phyloP scores from a whole-genome alignment of 176 grass and related monocot genomes.

The Oryza australiensis region DNA sequence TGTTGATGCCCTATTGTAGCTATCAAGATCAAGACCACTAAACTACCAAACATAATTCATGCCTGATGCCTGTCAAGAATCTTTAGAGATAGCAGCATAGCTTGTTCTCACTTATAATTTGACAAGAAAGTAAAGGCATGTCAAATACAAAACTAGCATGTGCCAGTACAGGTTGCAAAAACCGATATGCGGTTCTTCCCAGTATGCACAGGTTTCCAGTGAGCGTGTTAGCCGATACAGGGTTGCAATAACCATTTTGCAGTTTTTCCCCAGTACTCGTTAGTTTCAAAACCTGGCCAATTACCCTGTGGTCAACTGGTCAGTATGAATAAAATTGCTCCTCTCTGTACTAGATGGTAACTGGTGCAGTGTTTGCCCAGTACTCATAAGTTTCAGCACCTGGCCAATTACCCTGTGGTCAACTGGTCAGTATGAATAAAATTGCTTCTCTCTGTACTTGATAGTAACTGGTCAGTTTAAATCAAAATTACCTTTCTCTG shows the following conservation, averaged over 20 bases:
- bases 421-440: not conserved
- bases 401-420: not conserved
- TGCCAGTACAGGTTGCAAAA: not conserved
- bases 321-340: not conserved
- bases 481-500: not conserved
- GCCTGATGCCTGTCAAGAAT: not conserved
- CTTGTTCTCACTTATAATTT: constrained; percentile 2
- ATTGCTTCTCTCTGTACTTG: not conserved
- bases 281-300: not conserved
- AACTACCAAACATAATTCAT: constrained; percentile 8
- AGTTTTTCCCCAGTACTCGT: not conserved
- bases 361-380: not conserved
- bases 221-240: not conserved
- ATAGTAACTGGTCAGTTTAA: not conserved
- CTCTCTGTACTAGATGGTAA: not conserved
- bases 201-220: not conserved
- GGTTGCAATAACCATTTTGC: not conserved
- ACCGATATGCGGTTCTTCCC: not conserved
- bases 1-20: not conserved
- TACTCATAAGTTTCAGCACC: not conserved
- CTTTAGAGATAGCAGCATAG: not conserved
- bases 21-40: not conserved
- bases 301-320: not conserved
- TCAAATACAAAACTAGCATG: not conserved
- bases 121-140: not conserved